Conservation (phyloP, 1,284 basidiomycete genomes). For the Termitomyces sp. region DNA sequence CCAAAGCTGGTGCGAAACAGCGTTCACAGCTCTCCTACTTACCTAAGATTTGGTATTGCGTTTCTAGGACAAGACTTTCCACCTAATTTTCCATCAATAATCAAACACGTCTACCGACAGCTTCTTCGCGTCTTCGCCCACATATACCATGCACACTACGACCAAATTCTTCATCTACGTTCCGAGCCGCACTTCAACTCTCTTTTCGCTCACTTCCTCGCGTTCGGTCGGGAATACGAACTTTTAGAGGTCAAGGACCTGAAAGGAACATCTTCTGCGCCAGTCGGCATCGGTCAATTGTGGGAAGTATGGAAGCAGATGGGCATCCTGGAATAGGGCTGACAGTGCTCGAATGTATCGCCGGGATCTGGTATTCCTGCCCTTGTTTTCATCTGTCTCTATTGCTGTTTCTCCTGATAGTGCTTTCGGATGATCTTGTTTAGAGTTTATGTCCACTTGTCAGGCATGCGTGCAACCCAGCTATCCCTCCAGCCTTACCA, state of each 20-base stretch:
- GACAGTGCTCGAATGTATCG: constrained; percentile 1
- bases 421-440: background rate
- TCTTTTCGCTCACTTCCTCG: constrained; percentile 95
- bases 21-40: background rate
- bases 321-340: constrained; percentile 38
- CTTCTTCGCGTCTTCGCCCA: constrained; percentile 97
- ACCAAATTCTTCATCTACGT: constrained; percentile 88
- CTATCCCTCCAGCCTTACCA: background rate
- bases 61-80: constrained; percentile 84
- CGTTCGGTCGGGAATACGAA: constrained; percentile 92
- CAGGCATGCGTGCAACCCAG: background rate
- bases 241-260: constrained; percentile 88
- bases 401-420: background rate
- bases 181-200: constrained; percentile 97
- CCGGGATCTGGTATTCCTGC: constrained; percentile 10
- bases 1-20: constrained; percentile 73
- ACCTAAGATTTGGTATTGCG: constrained; percentile 2
- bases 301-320: constrained; percentile 88
- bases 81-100: constrained; percentile 83
- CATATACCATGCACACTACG: constrained; percentile 95
- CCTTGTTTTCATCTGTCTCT: background rate
- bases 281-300: constrained; percentile 77
- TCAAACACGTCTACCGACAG: constrained; percentile 96
- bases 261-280: constrained; percentile 58
- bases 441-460: background rate